Evolutionary conservation across 1,284 basidiomycete species (phyloP).

Genomic region (Thecaphora thlaspeos): DNA sequence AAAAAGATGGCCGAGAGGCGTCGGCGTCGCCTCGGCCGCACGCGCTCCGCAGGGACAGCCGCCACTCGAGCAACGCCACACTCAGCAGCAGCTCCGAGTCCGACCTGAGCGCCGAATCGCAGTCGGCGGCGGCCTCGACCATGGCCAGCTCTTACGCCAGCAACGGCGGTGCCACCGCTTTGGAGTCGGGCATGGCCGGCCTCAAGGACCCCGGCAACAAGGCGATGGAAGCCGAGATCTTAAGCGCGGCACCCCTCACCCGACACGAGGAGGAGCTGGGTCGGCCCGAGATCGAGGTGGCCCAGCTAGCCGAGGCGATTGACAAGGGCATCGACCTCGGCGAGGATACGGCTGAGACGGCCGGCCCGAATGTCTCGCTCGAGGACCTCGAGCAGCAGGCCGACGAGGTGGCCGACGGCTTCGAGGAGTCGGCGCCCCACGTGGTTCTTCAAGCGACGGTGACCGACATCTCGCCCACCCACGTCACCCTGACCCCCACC

Average conservation of each 20-base stretch:
- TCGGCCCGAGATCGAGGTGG: slow-evolving; percentile 36
- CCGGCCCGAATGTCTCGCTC: not conserved
- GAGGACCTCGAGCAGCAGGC: slow-evolving; percentile 2
- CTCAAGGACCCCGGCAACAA: slow-evolving; percentile 24
- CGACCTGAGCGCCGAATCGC: slow-evolving; percentile 3
- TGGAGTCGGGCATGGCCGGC: slow-evolving; percentile 2
- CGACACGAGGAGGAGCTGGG: slow-evolving; percentile 36
- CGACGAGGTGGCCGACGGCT: slow-evolving; percentile 27
- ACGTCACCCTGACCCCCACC: slow-evolving; percentile 43
- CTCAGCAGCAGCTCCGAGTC: slow-evolving; percentile 9
- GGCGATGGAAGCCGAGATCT: slow-evolving; percentile 25
- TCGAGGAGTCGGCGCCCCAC: slow-evolving; percentile 44
- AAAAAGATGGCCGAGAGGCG: slow-evolving; percentile 6
- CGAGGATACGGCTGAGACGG: slow-evolving; percentile 4
- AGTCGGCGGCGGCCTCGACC: not conserved
- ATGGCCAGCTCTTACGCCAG: slow-evolving; percentile 1
- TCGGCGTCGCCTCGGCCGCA: slow-evolving; percentile 10
- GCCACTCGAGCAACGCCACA: slow-evolving; percentile 23
- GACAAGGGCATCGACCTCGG: slow-evolving; percentile 27
- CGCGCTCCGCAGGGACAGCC: slow-evolving; percentile 22
- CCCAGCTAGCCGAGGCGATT: slow-evolving; percentile 27
- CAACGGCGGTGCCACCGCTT: not conserved
- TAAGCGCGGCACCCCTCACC: slow-evolving; percentile 13
- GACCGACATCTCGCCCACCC: slow-evolving; percentile 43
- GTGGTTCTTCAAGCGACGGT: slow-evolving; percentile 50